These are phyloP conservation scores for Guadua angustifolia DNA, from an alignment of 176 grass and related monocot genomes.

Conservation along the genomic window DNA sequence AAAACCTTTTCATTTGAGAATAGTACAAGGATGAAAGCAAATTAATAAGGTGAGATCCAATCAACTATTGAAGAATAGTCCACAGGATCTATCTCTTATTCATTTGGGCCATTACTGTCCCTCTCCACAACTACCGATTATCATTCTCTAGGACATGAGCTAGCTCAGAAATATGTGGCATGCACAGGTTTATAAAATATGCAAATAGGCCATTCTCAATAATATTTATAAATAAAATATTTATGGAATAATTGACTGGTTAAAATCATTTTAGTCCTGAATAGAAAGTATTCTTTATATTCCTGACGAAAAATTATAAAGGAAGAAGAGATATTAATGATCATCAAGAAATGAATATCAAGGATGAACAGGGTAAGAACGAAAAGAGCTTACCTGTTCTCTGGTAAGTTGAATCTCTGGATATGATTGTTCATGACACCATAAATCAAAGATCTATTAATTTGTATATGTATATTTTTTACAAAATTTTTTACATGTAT, in stretches of 20 bases:
- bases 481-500: too few relatives aligned
- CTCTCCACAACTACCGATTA: constrained; percentile 7
- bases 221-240: not conserved
- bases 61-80: constrained; percentile 13
- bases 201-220: not conserved
- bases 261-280: not conserved
- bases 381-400: constrained; percentile 63
- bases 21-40: constrained; percentile 14
- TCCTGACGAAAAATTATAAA: constrained; percentile 23
- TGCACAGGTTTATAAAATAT: constrained; percentile 15
- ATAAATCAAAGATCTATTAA: too few relatives aligned
- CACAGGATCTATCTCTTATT: not conserved
- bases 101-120: not conserved
- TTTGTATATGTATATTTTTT: too few relatives aligned
- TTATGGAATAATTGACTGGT: not conserved
- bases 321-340: not conserved
- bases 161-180: constrained; percentile 33
- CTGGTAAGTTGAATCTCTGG: too few relatives aligned
- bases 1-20: constrained; percentile 11
- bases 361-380: constrained; percentile 27
- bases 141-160: not conserved
- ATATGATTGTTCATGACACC: too few relatives aligned
- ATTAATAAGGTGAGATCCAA: constrained; percentile 19
- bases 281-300: constrained; percentile 21
- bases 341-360: constrained; percentile 19